Percentiles rank a stretch among this genome's conserved stretches.
phyloP scores from a whole-genome alignment of 495 filamentous ascomycete genomes.

The Penicillium angulare region DNA sequence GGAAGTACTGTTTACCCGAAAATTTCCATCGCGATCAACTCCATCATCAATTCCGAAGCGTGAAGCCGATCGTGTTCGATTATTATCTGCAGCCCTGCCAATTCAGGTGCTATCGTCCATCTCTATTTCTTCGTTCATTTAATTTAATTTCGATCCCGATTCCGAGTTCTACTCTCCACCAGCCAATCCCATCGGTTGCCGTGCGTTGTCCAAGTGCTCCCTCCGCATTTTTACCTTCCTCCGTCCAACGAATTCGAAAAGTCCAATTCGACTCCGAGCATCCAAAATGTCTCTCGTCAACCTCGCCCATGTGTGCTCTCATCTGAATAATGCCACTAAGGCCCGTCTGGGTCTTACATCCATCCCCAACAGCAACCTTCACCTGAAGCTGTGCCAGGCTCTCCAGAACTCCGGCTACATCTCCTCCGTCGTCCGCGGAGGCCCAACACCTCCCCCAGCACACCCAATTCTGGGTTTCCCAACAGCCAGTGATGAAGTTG shows the following conservation, averaged over 20 bases:
- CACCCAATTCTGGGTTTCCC: slow-evolving; percentile 49
- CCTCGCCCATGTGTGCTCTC: slow-evolving; percentile 80
- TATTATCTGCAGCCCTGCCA: neutral
- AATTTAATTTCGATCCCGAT: too few species aligned
- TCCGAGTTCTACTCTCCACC: too few species aligned
- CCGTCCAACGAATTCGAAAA: slow-evolving; percentile 8
- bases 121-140: neutral
- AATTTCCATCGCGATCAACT: slow-evolving; percentile 36
- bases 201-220: neutral
- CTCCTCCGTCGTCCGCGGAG: slow-evolving; percentile 76
- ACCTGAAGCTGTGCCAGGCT: slow-evolving; percentile 70
- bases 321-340: slow-evolving; percentile 89
- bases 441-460: slow-evolving; percentile 61
- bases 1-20: slow-evolving; percentile 42
- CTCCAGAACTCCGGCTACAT: slow-evolving; percentile 84
- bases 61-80: neutral
- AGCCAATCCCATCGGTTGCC: neutral
- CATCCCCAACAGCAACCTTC: slow-evolving; percentile 76
- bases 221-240: slow-evolving; percentile 8
- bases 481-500: slow-evolving; percentile 31
- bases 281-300: slow-evolving; percentile 78
- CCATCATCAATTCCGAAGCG: neutral
- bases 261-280: neutral
- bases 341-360: slow-evolving; percentile 86
- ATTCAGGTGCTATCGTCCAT: neutral